Evolutionary conservation across 2,329 filamentous ascomycete genomes (phyloP), one percentile per base, ranked within the genome.

Genomic region (Hypoxylon sp.): DNA sequence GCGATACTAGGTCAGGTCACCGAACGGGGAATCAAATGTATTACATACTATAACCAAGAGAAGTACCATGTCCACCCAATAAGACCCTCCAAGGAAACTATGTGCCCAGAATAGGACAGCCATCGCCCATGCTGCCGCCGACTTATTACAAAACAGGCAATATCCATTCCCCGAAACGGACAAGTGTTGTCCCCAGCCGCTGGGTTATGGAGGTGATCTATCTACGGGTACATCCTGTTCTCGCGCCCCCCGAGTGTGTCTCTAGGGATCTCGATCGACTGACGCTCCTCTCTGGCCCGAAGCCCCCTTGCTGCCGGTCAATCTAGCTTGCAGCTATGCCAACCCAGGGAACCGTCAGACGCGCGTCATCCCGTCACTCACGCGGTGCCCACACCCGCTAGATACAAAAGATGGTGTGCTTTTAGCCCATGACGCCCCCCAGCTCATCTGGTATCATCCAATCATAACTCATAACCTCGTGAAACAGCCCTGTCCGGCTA

Each of bases 381-480:
- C 71, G 67, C 69, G 19, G 55, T 71, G 66, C 67, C 70, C 70
- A 64, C 59, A 69, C 72, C 74, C 68, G 67, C 72, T 65, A 70
- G 62, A 69, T 70, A 71, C 70, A 62, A 70, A 73, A 74, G 74
- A 79, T 81, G 82, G 82, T 80, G 82, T 85, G 82, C 81, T 81
- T 83, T 82, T 82, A 80, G 75, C 73, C 74, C 74, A 73, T 72
- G 78, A 73, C 71, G 64, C 70, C 67, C 74, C 74, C 69, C 73
- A 78, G 75, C 76, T 76, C 74, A 70, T 76, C 76, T 70, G 73
- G 58, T 60, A 65, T 76, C 75, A 73, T 81, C 85, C 86, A 88
- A 87, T 88, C 85, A 87, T 84, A 81, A 81, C 74, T 83, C 84
- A 79, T 85, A 80, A 81, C 73, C 76, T 81, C 81, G 79, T 84